phyloP scores from a whole-genome alignment of 2,329 filamentous ascomycete species.

The Ascomycota sp. region DNA sequence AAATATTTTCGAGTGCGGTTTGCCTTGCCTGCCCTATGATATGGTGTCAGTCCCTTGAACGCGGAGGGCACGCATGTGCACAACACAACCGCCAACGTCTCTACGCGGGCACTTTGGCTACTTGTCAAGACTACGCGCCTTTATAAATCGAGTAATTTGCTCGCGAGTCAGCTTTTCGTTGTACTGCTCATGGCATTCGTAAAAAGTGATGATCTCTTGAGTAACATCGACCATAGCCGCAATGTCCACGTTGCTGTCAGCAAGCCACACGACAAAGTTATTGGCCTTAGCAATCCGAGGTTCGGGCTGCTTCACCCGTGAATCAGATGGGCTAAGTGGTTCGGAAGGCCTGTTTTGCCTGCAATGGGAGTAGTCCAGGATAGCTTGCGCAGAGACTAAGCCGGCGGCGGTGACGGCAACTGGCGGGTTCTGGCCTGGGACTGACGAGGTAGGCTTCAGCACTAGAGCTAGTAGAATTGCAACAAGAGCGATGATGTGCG shows the following conservation, averaged over 20 bases:
- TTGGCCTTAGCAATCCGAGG: conserved; percentile 41
- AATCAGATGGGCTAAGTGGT: conserved; percentile 6
- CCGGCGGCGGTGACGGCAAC: conserved; percentile 16
- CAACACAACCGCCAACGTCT: conserved; percentile 1
- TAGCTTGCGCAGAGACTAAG: conserved; percentile 26
- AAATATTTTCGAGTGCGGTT: no score
- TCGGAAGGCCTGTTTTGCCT: not conserved
- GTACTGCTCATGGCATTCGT: conserved; percentile 44
- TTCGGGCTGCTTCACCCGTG: conserved; percentile 27
- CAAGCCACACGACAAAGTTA: conserved; percentile 51
- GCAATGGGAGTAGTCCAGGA: conserved; percentile 16
- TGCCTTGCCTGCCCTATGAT: no score
- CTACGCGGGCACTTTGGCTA: conserved; percentile 6
- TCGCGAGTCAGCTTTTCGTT: conserved; percentile 36
- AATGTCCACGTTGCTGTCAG: conserved; percentile 69
- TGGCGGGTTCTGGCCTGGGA: conserved; percentile 9
- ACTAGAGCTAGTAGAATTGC: conserved; percentile 70
- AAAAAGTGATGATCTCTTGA: conserved; percentile 77
- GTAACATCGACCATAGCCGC: conserved; percentile 70
- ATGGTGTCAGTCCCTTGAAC: no score
- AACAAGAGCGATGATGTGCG: conserved; percentile 73
- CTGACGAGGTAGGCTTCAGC: conserved; percentile 34
- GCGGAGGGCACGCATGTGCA: conserved; percentile 2
- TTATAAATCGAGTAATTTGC: conserved; percentile 35
- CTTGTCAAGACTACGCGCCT: conserved; percentile 32